phyloP scores from a whole-genome alignment of 768 basidiomycete genomes.

The Trametes punicea region DNA sequence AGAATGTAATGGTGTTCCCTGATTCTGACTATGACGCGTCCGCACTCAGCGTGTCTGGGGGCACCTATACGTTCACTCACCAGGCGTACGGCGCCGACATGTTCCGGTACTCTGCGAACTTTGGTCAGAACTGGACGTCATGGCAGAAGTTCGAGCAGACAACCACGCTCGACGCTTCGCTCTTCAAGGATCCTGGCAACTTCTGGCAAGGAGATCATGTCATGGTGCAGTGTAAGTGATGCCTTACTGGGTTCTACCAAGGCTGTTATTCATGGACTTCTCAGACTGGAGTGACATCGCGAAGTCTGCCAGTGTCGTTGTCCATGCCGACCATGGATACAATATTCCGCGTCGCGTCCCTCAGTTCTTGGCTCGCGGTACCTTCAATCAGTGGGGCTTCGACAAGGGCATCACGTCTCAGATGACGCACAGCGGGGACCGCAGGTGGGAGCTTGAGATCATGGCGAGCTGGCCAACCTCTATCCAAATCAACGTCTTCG shows the following conservation, averaged over 20 bases:
- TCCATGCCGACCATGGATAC: constrained; percentile 76
- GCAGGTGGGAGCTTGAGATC: constrained; percentile 82
- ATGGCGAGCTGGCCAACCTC: constrained; percentile 90
- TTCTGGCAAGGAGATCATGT: constrained; percentile 87
- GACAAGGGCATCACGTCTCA: constrained; percentile 73
- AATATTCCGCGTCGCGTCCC: constrained; percentile 70
- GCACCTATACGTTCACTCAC: constrained; percentile 75
- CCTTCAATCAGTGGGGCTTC: constrained; percentile 91
- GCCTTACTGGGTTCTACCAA: neutral
- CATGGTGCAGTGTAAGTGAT: constrained; percentile 77
- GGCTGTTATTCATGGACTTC: neutral
- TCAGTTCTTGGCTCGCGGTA: constrained; percentile 82
- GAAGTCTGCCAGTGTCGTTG: constrained; percentile 57
- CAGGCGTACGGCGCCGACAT: constrained; percentile 81
- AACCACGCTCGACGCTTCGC: constrained; percentile 56
- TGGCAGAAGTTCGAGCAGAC: constrained; percentile 80
- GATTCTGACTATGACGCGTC: constrained; percentile 69
- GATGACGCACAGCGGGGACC: constrained; percentile 62
- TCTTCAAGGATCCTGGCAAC: constrained; percentile 44
- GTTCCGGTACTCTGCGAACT: constrained; percentile 86
- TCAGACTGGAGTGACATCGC: constrained; percentile 77
- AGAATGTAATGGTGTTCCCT: constrained; percentile 88
- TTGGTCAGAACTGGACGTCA: constrained; percentile 76
- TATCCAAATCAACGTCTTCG: constrained; percentile 87
- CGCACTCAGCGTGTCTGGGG: constrained; percentile 55